These are phyloP conservation scores for Fusarium sp. DNA, from an alignment of 2,329 filamentous ascomycete species.

Conservation along the genomic window DNA sequence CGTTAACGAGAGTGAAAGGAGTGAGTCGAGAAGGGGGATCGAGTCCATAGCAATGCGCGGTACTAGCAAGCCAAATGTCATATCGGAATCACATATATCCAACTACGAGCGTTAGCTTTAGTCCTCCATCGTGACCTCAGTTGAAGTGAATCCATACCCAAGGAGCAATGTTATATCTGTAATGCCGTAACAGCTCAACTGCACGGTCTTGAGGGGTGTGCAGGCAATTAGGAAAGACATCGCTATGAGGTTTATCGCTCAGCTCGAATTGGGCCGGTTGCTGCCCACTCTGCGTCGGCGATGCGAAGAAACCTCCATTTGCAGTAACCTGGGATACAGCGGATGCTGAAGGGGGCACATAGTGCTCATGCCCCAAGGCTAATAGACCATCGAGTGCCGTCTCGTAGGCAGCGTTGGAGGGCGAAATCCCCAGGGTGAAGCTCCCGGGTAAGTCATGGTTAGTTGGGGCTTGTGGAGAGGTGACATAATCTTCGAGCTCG, in stretches of 20 bases:
- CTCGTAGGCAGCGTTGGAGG: conserved; percentile 51
- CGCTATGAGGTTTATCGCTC: conserved; percentile 14
- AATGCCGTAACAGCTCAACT: conserved; percentile 58
- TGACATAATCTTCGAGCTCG: conserved; percentile 12
- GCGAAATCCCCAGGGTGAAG: conserved; percentile 41
- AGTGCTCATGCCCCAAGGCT: conserved; percentile 53
- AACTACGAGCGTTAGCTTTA: conserved; percentile 51
- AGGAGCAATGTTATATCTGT: conserved; percentile 61
- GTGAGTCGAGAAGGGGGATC: conserved; percentile 44
- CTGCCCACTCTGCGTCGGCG: conserved; percentile 20
- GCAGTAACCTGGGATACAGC: conserved; percentile 17
- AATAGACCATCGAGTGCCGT: conserved; percentile 55
- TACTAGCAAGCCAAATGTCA: conserved; percentile 58
- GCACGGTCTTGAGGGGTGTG: conserved; percentile 47
- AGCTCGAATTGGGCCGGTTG: conserved; percentile 15
- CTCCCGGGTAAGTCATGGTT: conserved; percentile 16
- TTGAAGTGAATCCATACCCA: conserved; percentile 55
- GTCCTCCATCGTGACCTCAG: not conserved
- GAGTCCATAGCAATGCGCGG: conserved; percentile 52
- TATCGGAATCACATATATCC: conserved; percentile 60
- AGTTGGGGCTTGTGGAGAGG: conserved; percentile 19
- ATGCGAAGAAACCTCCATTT: conserved; percentile 27
- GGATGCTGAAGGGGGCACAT: conserved; percentile 25
- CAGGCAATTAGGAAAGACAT: conserved; percentile 46
- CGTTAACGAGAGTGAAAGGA: conserved; percentile 47